These are phyloP conservation scores for Tylopilus orsonianus DNA, from an alignment of 1,284 basidiomycete species.

Conservation along the genomic window DNA sequence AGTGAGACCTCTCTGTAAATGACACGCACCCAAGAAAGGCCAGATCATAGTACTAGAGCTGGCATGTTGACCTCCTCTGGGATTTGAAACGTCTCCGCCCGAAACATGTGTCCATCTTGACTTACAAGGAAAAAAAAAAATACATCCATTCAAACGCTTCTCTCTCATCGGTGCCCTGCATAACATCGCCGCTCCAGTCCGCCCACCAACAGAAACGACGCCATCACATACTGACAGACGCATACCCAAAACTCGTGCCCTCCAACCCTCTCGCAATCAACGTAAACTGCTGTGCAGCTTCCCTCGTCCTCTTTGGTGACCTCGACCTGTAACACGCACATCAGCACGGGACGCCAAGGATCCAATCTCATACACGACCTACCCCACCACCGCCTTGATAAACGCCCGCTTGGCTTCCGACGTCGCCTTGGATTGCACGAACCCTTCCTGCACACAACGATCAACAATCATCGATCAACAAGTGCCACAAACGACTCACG, in stretches of 20 bases:
- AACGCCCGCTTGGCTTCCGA: conserved; percentile 76
- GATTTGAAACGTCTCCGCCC: too few species aligned
- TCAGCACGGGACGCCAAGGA: not conserved
- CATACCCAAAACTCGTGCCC: conserved; percentile 38
- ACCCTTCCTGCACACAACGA: conserved; percentile 24
- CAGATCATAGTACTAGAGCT: too few species aligned
- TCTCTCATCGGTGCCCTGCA: too few species aligned
- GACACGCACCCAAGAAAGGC: too few species aligned
- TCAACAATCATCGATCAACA: not conserved
- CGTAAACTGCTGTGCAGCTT: conserved; percentile 76
- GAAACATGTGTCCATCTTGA: too few species aligned
- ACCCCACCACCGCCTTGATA: conserved; percentile 73
- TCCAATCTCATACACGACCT: conserved; percentile 14
- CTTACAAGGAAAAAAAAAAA: too few species aligned
- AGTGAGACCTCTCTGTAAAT: too few species aligned
- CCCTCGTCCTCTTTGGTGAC: conserved; percentile 62
- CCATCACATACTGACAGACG: not conserved
- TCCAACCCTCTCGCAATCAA: conserved; percentile 73
- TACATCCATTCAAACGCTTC: too few species aligned
- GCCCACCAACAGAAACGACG: too few species aligned
- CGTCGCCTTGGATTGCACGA: conserved; percentile 61
- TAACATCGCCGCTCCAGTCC: too few species aligned
- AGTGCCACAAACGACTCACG: not conserved
- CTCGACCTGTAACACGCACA: conserved; percentile 45
- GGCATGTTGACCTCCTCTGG: too few species aligned